Evolutionary conservation across 1,284 basidiomycete species (phyloP).

Genomic region (Austroboletus novae-zelandiae): DNA sequence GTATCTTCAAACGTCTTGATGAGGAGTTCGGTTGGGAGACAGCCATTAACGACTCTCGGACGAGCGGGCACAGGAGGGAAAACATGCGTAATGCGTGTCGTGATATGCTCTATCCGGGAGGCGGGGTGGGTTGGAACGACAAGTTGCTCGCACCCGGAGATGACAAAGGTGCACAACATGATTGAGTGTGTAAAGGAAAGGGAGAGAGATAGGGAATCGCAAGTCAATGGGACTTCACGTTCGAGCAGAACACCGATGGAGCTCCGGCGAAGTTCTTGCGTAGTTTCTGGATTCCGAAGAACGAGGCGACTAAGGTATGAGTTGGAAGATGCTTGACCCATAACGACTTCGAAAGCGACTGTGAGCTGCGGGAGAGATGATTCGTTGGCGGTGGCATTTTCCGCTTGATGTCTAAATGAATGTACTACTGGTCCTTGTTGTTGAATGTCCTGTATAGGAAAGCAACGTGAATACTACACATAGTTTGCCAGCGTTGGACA

Average conservation of each 20-base stretch:
- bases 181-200: constrained; percentile 26
- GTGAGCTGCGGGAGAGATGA: constrained; percentile 20
- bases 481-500: neutral
- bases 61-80: constrained; percentile 11
- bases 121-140: constrained; percentile 10
- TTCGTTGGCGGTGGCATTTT: constrained; percentile 9
- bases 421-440: constrained; percentile 14
- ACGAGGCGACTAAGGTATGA: constrained; percentile 11
- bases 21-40: constrained; percentile 23
- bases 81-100: constrained; percentile 23
- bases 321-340: neutral
- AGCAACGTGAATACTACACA: neutral
- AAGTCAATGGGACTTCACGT: constrained; percentile 17
- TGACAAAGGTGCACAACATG: constrained; percentile 16
- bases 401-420: constrained; percentile 5
- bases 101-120: constrained; percentile 17
- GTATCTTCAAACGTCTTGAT: constrained; percentile 20
- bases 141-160: constrained; percentile 1
- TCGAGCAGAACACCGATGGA: constrained; percentile 17
- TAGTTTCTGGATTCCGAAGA: constrained; percentile 10
- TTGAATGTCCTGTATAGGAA: constrained; percentile 15
- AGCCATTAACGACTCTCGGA: constrained; percentile 3
- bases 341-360: constrained; percentile 21
- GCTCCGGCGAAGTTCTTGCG: constrained; percentile 2
- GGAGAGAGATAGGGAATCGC: constrained; percentile 18